Percentiles rank a stretch among this genome's conserved stretches.
These are phyloP conservation scores for Auricularia cornea DNA, from an alignment of 768 basidiomycete species.

Conservation along the genomic window DNA sequence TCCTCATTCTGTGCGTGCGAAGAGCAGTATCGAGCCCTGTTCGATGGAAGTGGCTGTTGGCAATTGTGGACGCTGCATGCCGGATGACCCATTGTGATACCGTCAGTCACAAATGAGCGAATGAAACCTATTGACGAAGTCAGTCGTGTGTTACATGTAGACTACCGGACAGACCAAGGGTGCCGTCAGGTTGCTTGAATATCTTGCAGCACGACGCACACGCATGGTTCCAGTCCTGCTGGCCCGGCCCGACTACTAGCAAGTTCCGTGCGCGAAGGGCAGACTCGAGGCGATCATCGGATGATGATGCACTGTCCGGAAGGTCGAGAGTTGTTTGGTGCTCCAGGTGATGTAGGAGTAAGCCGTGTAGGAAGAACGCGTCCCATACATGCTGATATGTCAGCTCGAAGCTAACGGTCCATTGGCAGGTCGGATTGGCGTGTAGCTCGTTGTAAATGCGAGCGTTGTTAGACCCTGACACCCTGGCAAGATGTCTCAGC, in stretches of 20 bases:
- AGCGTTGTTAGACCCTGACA: constrained; percentile 23
- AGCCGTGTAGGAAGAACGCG: constrained; percentile 16
- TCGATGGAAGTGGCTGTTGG: constrained; percentile 10
- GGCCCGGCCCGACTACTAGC: constrained; percentile 19
- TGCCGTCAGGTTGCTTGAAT: constrained; percentile 8
- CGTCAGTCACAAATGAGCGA: constrained; percentile 21
- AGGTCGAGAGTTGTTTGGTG: constrained; percentile 10
- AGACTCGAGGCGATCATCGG: constrained; percentile 12
- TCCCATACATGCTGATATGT: constrained; percentile 20
- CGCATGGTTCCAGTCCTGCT: constrained; percentile 23
- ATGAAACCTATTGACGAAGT: constrained; percentile 3
- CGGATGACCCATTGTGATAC: constrained; percentile 25
- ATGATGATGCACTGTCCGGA: constrained; percentile 10
- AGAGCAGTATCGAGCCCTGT: constrained; percentile 12
- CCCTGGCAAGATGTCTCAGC: constrained; percentile 8
- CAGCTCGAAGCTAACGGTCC: constrained; percentile 8
- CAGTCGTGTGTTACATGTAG: neutral
- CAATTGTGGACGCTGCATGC: constrained; percentile 26
- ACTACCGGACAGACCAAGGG: constrained; percentile 2
- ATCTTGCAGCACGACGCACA: constrained; percentile 21
- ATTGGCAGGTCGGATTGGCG: neutral
- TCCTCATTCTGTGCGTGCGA: constrained; percentile 5
- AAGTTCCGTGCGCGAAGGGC: constrained; percentile 19
- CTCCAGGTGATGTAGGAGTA: constrained; percentile 15
- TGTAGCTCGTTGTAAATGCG: constrained; percentile 20